A percentile compares a stretch with the other conserved stretches of the same genome.
Conservation (phyloP, 116 monocot genomes). For the Trichopus zeylanicus region DNA sequence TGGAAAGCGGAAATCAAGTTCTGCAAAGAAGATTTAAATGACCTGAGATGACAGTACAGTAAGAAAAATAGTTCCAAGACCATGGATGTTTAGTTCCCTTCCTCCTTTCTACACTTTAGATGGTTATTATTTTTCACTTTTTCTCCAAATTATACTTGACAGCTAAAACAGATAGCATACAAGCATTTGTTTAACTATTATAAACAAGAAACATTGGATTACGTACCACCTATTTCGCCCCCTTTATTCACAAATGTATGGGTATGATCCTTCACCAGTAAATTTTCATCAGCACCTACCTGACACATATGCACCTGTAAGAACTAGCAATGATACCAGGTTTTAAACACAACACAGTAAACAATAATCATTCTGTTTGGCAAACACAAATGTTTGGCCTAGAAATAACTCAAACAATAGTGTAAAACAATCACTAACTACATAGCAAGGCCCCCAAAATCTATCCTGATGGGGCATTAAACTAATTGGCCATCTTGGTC, state of each 20-base stretch:
- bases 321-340: neutral
- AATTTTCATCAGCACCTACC: conserved; percentile 86
- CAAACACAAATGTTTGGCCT: too few relatives aligned
- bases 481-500: too few relatives aligned
- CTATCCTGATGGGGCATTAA: too few relatives aligned
- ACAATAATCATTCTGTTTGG: neutral
- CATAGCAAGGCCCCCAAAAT: too few relatives aligned
- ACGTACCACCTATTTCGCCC: conserved; percentile 86
- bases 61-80: neutral
- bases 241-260: conserved; percentile 97
- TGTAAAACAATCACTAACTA: too few relatives aligned
- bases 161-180: neutral
- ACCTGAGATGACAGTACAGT: conserved; percentile 1
- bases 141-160: neutral
- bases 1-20: conserved; percentile 89
- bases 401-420: too few relatives aligned
- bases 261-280: conserved; percentile 93
- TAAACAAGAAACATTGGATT: neutral
- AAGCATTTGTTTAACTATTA: neutral
- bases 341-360: neutral
- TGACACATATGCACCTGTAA: conserved; percentile 11
- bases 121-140: neutral
- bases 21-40: conserved; percentile 32
- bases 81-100: neutral
- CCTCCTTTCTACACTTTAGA: neutral